Conservation (phyloP, 306 rosid genomes). For the Acmispon strigosus region DNA sequence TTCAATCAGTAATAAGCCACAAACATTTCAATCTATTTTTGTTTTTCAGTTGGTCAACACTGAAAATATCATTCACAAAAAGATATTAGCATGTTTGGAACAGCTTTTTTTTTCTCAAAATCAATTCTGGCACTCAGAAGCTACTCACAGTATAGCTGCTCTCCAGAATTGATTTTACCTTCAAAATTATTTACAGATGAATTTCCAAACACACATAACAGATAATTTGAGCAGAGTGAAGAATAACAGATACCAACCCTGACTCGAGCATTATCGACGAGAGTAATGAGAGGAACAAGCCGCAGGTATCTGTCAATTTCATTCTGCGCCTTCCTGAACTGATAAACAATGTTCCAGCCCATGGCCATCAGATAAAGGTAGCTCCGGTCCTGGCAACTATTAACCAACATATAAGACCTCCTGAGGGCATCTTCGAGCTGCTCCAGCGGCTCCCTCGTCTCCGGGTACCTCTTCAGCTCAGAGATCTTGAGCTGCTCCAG, state of each 20-base stretch:
- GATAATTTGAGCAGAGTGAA: neutral
- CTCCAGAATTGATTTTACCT: too few relatives aligned
- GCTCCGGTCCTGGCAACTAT: conserved; percentile 90
- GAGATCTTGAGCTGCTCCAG: conserved; percentile 95
- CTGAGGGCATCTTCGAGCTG: conserved; percentile 95
- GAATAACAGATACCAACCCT: conserved; percentile 46
- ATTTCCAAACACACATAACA: neutral
- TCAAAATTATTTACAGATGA: too few relatives aligned
- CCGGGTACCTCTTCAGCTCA: conserved; percentile 86
- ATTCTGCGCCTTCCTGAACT: conserved; percentile 92
- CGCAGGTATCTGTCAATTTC: conserved; percentile 85
- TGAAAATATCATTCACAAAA: neutral
- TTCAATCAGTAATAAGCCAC: neutral
- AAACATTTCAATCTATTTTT: neutral
- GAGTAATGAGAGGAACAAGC: conserved; percentile 91
- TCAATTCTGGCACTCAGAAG: too few relatives aligned
- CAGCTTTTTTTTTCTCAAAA: too few relatives aligned
- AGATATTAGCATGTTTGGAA: neutral
- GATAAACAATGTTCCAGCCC: conserved; percentile 99
- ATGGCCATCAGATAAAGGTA: conserved; percentile 88
- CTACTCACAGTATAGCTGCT: too few relatives aligned
- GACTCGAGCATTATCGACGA: conserved; percentile 94
- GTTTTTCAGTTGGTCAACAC: neutral
- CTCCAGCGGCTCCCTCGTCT: conserved; percentile 91
- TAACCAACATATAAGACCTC: conserved; percentile 74